Conservation (phyloP, 805 yeast species). For the Ogataea glucozyma region DNA sequence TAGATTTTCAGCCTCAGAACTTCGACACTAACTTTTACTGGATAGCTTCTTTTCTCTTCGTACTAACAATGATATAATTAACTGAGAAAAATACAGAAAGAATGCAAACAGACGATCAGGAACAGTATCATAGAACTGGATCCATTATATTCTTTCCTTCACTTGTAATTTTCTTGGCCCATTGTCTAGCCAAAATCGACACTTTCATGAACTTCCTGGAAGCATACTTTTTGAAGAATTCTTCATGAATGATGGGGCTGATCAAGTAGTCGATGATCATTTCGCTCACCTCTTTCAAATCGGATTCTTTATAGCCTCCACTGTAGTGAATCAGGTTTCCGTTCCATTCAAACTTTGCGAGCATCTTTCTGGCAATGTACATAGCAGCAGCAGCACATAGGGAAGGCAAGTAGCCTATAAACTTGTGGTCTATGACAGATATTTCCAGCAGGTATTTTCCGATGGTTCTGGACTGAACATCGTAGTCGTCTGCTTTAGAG, state of each 20-base stretch:
- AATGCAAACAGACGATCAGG: conserved; percentile 8
- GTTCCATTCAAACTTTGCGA: conserved; percentile 73
- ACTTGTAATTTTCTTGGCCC: conserved; percentile 66
- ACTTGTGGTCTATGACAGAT: conserved; percentile 70
- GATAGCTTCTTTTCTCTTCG: too few relatives aligned
- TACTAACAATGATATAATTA: conserved; percentile 5
- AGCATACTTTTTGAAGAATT: conserved; percentile 90
- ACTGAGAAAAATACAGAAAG: conserved; percentile 7
- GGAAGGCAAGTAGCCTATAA: conserved; percentile 74
- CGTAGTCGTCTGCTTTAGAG: conserved; percentile 89
- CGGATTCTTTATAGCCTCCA: conserved; percentile 81
- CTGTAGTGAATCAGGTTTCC: conserved; percentile 86
- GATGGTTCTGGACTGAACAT: conserved; percentile 76
- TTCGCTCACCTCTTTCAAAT: conserved; percentile 69
- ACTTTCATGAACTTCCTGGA: conserved; percentile 87
- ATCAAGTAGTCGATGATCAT: conserved; percentile 75
- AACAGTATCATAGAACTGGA: conserved; percentile 28
- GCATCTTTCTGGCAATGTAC: conserved; percentile 75
- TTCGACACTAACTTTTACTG: too few relatives aligned
- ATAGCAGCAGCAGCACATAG: conserved; percentile 84
- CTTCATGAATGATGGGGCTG: conserved; percentile 85
- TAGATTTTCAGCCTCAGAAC: too few relatives aligned
- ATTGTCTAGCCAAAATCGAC: conserved; percentile 73
- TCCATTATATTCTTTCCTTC: conserved; percentile 48
- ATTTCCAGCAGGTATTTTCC: conserved; percentile 85